Evolutionary conservation across 345 rosid species (phyloP).

Genomic region (Populus ilicifolia): DNA sequence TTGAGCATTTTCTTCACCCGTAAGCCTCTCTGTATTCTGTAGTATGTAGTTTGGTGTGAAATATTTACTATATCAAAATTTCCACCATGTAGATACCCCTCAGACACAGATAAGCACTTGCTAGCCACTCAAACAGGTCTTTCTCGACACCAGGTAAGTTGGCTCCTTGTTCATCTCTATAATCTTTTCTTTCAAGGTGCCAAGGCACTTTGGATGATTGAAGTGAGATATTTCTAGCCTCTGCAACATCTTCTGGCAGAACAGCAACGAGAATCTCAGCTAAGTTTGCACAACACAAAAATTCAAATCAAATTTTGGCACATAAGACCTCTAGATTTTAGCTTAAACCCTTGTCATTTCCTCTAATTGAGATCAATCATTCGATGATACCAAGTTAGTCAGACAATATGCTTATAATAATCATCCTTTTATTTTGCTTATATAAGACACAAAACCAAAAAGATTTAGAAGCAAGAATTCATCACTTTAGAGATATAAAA

Average conservation of each 20-base stretch:
- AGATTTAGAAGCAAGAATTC: too few species aligned
- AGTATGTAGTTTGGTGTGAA: background rate
- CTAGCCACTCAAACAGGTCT: conserved; percentile 58
- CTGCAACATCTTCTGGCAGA: background rate
- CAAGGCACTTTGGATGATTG: conserved; percentile 8
- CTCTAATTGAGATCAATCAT: background rate
- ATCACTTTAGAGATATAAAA: too few species aligned
- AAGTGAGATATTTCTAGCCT: conserved; percentile 1
- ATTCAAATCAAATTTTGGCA: too few species aligned
- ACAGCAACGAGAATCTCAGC: background rate
- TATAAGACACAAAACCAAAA: too few species aligned
- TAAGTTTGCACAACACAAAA: background rate
- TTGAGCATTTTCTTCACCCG: conserved; percentile 82
- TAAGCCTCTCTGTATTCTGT: conserved; percentile 21
- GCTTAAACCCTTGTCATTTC: background rate
- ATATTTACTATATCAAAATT: background rate
- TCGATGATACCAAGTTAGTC: too few species aligned
- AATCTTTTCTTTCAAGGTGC: background rate
- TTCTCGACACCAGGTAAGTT: conserved; percentile 52
- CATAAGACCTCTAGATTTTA: background rate
- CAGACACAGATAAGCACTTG: conserved; percentile 60
- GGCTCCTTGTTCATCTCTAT: background rate
- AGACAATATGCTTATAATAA: too few species aligned
- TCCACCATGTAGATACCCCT: conserved; percentile 47
- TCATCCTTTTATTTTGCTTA: too few species aligned